Evolutionary conservation across 2,329 filamentous ascomycete genomes (phyloP), one percentile per base, ranked within the genome.

Genomic region (Gyromitra esculenta): DNA sequence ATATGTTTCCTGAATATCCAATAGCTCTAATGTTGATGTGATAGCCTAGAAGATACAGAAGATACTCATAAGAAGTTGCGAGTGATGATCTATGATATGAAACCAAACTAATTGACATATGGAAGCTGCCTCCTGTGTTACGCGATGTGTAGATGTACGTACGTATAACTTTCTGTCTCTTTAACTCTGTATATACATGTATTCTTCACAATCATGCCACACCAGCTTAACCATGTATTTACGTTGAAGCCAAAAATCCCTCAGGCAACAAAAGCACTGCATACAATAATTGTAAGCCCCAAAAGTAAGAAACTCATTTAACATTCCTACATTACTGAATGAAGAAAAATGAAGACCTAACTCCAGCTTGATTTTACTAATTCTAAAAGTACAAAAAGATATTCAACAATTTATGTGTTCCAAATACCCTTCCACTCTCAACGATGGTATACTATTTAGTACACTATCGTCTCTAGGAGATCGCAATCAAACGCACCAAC

Each of bases 311-410:
- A 37, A 11, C 1, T 37, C 11, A 5, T 56, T 31, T 11, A 35
- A 15, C 9, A 37, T 37, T 13, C 18, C 18, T 7, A 11, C 31
- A 37, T 8, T 13, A 11, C n/a, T 7, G 9, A 39, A 57, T 15
- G 25, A 21, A 21, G 43, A 67, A 66, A 56, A 39, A 56, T n/a
- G 35, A 43, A 56, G 37, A 56, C 37, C 35, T 25, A 56, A 60
- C 62, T 41, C 52, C 39, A 41, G 13, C 21, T 64, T 71, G 8
- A 64, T 71, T 64, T 48, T 66, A 50, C 50, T 7, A 66, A 50
- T 31, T 66, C 52, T 73, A 73, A 65, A 73, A 66, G 60, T 72
- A 72, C 69, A 72, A 41, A 31, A 31, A 52, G 39, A 62, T 31
- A 63, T 43, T 13, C 68, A 71, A 67, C 48, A 59, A 48, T 66